Evolutionary conservation across 345 rosid species (phyloP), one percentile per base, ranked within the genome.

Genomic region (Hypericum androsaemum): DNA sequence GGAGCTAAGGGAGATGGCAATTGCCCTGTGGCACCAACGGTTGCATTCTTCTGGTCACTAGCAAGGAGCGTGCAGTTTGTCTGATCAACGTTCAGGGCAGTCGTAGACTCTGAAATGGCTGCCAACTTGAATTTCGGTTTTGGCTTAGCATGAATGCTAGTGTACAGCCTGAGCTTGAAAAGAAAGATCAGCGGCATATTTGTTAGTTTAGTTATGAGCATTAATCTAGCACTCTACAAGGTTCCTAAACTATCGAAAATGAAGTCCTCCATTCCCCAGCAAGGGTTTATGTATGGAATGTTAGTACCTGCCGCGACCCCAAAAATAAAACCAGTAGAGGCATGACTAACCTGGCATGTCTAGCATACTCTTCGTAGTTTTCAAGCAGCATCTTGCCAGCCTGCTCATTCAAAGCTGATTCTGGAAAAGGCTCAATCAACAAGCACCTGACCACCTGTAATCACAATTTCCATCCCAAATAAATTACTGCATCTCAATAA

Each of bases 381-480:
- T 94, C 99, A 64, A 94, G 89, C 53, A 94, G 80, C 97, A 94
- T 81, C 75, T 88, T 94, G 47, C 97, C 90, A 39, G 99, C 99
- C 64, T 83, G 95, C 72, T 94, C 99, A 57, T 94, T 94, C 69
- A 94, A 53, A 48, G 99, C 97, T 12, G 99, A 94, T 64, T 88
- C 99, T 10, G 99, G 95, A 63, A 83, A 94, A 37, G 99, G 99
- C 56, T 94, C 99, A 43, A 88, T 88, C 70, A 94, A 54, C 66
- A 94, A 80, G 67, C 99, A 94, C 62, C 95, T 72, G 44, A 94
- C 97, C 42, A 88, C 94, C 99, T 94, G 85, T 64, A 52, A 70
- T 55, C 62, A 71, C 35, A 64, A 41, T 43, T n/a, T 12, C 35
- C 42, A n/a, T 40, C 56, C 53, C 59, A 39, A 36, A 37, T 59